Evolutionary conservation across 768 basidiomycete genomes (phyloP).

Genomic region (Serendipita sp.): DNA sequence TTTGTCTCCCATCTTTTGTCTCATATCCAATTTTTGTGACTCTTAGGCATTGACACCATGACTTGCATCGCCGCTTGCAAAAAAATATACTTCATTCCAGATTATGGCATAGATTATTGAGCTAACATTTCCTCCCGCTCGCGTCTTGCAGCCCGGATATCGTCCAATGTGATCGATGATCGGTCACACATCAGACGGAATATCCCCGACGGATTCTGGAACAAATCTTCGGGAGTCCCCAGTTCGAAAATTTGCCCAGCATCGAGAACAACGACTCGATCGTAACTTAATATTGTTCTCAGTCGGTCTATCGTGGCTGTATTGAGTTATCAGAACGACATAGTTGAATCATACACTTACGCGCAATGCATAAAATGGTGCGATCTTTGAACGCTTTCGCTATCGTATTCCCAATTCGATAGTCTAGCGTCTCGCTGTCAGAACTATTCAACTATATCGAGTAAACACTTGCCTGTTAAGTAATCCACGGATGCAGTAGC

Average conservation of each 20-base stretch:
- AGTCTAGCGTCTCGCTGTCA: conserved; percentile 69
- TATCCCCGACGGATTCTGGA: conserved; percentile 30
- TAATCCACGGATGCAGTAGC: conserved; percentile 41
- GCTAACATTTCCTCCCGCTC: background rate
- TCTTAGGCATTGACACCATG: too few relatives aligned
- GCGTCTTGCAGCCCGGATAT: conserved; percentile 21
- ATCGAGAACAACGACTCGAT: conserved; percentile 78
- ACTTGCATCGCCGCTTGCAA: too few relatives aligned
- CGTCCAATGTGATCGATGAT: conserved; percentile 32
- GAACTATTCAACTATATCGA: background rate
- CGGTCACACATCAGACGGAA: conserved; percentile 51
- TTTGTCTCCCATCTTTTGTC: too few relatives aligned
- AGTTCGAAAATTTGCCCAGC: conserved; percentile 56
- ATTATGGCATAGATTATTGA: too few relatives aligned
- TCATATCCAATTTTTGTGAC: too few relatives aligned
- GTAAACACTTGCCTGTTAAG: conserved; percentile 19
- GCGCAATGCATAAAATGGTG: conserved; percentile 78
- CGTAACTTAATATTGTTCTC: conserved; percentile 75
- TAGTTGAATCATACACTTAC: conserved; percentile 27
- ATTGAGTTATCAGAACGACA: conserved; percentile 6
- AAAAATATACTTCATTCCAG: too few relatives aligned
- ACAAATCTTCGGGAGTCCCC: conserved; percentile 40
- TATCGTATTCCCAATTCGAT: conserved; percentile 85
- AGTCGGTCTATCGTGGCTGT: conserved; percentile 43
- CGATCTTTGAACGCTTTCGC: conserved; percentile 60